Base-by-base conservation (phyloP, 2,329 filamentous ascomycete species). In the Plectosphaerella sp. region DNA sequence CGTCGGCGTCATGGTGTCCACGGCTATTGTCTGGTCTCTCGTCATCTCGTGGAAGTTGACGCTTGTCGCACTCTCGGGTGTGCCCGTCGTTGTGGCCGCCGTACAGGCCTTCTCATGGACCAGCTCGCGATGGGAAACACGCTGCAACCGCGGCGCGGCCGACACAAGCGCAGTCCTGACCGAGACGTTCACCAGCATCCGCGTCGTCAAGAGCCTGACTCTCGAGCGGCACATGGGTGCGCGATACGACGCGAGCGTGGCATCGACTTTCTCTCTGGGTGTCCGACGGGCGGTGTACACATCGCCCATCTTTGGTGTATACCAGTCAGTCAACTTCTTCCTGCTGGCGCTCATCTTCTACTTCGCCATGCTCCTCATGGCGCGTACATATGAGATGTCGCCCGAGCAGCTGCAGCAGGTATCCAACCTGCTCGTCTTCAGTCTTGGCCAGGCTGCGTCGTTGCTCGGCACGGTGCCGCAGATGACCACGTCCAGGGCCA, bases 391-490 rank as follows among this genome's bases (percentile, higher is more conserved):
- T 7, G 60, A 64, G 12, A 62, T 70, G n/a, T 75, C 73, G 0
- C 78, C 87, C 0, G 74, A 78, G 2, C 72, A 78, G 2, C 79
- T 94, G 16, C 71, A 96, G 25, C 82, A 87, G 54, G 88, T 94
- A 1, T 85, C 94, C 60, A 88, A 91, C 35, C 77, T 96, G 50
- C 77, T 97, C 1, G 78, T 96, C n/a, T 89, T 97, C 64, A 87
- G 88, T 55, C 82, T 96, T 52, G 84, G 86, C 11, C 89, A 87
- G 11, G 82, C 88, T 2, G 83, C 83, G 36, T 77, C 78, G 33
- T 82, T 94, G 51, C 71, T 95, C 16, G 78, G 81, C 47, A 86
- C 86, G 62, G 83, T 97, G 22, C 92, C 93, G 0, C 90, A 96
- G 62, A 84, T 96, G 43, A 86, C 84, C 12, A 82, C 86, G 15